These are phyloP conservation scores for Sindora glabra DNA, from an alignment of 306 rosid species.

Conservation along the genomic window DNA sequence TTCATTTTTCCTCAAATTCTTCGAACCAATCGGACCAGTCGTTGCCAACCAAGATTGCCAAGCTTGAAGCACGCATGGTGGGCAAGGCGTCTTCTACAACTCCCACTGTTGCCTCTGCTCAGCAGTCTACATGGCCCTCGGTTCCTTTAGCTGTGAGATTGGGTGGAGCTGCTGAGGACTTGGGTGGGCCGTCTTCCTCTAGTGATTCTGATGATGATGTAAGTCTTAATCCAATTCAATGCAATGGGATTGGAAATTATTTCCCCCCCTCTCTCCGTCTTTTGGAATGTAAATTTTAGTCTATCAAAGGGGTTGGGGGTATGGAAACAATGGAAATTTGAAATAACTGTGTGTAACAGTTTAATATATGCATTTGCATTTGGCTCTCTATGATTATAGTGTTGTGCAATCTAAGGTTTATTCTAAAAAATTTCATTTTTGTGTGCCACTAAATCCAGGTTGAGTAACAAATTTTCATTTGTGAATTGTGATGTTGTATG, in stretches of 20 bases:
- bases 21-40: slow-evolving; percentile 99
- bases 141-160: slow-evolving; percentile 57
- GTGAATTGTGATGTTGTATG: background rate
- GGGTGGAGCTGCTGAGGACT: slow-evolving; percentile 41
- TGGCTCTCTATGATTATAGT: background rate
- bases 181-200: slow-evolving; percentile 64
- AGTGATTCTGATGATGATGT: slow-evolving; percentile 96
- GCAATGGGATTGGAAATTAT: slow-evolving; percentile 3
- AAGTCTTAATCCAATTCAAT: slow-evolving; percentile 20
- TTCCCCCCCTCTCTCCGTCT: too few relatives aligned
- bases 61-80: slow-evolving; percentile 96
- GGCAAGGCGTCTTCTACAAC: slow-evolving; percentile 64
- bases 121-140: slow-evolving; percentile 59
- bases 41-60: slow-evolving; percentile 88
- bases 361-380: background rate
- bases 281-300: background rate
- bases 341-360: background rate
- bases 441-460: background rate
- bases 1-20: slow-evolving; percentile 96
- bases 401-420: background rate
- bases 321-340: background rate
- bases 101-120: slow-evolving; percentile 18
- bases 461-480: background rate
- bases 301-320: background rate
- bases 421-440: background rate